Conservation (phyloP, 2,329 filamentous ascomycete species). For the Nannizzia gypsea region DNA sequence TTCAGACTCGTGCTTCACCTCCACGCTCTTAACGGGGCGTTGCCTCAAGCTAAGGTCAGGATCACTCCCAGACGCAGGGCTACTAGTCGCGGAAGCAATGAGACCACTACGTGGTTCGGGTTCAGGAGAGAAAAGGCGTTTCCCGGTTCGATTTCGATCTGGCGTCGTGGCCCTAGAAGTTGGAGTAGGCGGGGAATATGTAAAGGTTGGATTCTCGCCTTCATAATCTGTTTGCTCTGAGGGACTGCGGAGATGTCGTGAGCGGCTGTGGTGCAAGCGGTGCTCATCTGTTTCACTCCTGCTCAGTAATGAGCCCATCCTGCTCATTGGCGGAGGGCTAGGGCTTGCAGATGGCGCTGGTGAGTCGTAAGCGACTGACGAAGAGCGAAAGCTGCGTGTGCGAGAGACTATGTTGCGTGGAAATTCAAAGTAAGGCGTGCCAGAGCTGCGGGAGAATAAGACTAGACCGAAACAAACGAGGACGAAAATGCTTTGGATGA, state of each 20-base stretch:
- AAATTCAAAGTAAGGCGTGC: slow-evolving; percentile 35
- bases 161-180: slow-evolving; percentile 20
- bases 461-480: slow-evolving; percentile 78
- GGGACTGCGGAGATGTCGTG: neutral
- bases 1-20: neutral
- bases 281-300: neutral
- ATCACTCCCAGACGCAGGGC: neutral
- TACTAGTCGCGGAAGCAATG: neutral
- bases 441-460: slow-evolving; percentile 52
- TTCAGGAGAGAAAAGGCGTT: neutral
- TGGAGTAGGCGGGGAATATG: slow-evolving; percentile 32
- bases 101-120: neutral
- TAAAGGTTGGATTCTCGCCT: slow-evolving; percentile 22
- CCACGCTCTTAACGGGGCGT: neutral
- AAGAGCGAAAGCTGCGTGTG: slow-evolving; percentile 33
- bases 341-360: slow-evolving; percentile 25
- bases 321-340: slow-evolving; percentile 17
- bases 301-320: neutral
- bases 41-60: neutral
- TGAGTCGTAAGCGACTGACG: slow-evolving; percentile 25
- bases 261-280: neutral
- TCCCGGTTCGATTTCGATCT: neutral
- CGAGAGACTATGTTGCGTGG: slow-evolving; percentile 37
- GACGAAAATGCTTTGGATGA: slow-evolving; percentile 78
- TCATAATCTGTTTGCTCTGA: slow-evolving; percentile 9